These are phyloP conservation scores for Solanum etuberosum DNA, from an alignment of 257 asterid species.

Conservation along the genomic window DNA sequence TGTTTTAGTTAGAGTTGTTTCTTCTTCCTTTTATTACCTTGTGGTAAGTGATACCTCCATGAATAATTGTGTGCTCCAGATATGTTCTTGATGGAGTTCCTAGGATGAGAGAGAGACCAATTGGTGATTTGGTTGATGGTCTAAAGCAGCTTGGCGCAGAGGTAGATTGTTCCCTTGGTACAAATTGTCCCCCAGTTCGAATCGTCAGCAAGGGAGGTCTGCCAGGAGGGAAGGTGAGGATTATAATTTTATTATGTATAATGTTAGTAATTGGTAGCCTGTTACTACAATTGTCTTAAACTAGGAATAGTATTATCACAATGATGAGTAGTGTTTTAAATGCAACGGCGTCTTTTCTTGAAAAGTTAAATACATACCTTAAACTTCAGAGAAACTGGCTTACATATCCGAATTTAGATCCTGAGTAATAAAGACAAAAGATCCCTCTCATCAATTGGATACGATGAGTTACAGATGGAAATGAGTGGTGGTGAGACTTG, in stretches of 20 bases:
- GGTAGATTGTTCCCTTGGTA: constrained; percentile 76
- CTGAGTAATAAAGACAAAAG: neutral
- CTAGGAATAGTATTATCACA: neutral
- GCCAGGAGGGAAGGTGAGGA: constrained; percentile 84
- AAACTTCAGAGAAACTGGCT: neutral
- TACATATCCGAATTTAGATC: neutral
- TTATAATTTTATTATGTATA: neutral
- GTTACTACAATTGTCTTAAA: neutral
- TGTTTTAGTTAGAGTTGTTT: neutral
- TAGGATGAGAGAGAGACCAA: constrained; percentile 99
- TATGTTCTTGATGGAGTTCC: constrained; percentile 98
- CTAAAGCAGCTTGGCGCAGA: constrained; percentile 98
- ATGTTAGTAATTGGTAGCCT: neutral
- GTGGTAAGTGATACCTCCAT: neutral
- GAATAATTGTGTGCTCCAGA: constrained; percentile 16
- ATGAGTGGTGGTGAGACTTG: neutral
- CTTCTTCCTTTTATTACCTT: neutral
- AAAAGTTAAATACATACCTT: neutral
- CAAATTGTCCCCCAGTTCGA: constrained; percentile 93
- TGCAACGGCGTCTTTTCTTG: neutral
- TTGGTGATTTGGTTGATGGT: constrained; percentile 89
- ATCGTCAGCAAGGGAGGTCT: constrained; percentile 91
- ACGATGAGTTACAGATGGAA: neutral
- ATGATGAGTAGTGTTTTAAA: neutral
- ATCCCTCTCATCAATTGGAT: neutral